phyloP scores from a whole-genome alignment of 306 rosid species.

The Dicorynia guianensis region DNA sequence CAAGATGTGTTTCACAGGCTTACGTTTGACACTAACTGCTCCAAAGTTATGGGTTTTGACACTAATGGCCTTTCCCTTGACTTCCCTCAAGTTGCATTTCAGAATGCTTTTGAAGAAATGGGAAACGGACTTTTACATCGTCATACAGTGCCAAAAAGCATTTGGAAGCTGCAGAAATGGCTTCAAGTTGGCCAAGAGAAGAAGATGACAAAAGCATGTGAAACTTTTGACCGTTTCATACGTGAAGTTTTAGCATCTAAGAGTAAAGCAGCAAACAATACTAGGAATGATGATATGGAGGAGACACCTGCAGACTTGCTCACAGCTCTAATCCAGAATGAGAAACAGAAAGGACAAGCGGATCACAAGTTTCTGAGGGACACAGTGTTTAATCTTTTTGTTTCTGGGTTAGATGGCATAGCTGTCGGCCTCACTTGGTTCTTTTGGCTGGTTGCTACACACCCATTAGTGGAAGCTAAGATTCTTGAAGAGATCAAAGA shows the following conservation, averaged over 20 bases:
- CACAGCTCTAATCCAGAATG: no score
- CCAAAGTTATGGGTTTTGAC: slow-evolving; percentile 41
- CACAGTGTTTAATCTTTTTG: no score
- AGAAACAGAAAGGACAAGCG: background rate
- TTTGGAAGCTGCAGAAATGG: slow-evolving; percentile 45
- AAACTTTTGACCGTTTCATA: slow-evolving; percentile 33
- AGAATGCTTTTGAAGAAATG: slow-evolving; percentile 36
- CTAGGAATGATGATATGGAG: background rate
- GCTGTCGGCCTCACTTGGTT: no score
- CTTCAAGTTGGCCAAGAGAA: slow-evolving; percentile 40
- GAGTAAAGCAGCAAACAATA: background rate
- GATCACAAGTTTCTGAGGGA: background rate
- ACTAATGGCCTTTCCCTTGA: background rate
- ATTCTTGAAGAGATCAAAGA: no score
- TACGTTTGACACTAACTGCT: slow-evolving; percentile 39
- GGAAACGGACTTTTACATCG: slow-evolving; percentile 29
- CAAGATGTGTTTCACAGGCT: slow-evolving; percentile 45
- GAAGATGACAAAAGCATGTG: background rate
- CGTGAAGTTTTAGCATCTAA: slow-evolving; percentile 23
- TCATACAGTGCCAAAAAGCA: slow-evolving; percentile 18
- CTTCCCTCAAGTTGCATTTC: slow-evolving; percentile 3
- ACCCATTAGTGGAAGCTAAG: no score
- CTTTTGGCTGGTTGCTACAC: no score
- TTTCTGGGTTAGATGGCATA: no score
- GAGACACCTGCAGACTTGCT: no score